These are phyloP conservation scores for fission yeast (Schizosaccharomyces pombe) DNA, from an alignment of 805 yeast species.

Conservation along the genomic window DNA sequence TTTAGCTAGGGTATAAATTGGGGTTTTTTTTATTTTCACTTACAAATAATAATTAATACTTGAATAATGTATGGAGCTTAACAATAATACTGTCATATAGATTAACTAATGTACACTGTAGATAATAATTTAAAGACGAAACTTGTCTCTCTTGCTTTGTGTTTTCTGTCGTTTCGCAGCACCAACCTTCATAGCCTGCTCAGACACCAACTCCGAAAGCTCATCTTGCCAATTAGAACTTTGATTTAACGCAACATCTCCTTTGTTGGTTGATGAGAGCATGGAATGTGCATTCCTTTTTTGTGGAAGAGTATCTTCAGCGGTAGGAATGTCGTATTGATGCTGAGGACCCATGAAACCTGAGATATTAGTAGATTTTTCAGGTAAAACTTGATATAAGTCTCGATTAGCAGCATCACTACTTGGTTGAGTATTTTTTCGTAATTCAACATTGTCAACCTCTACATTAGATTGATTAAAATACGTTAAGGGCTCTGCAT, in stretches of 20 bases:
- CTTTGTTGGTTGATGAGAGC: background rate
- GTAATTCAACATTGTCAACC: slow-evolving; percentile 7
- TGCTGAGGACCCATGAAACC: slow-evolving; percentile 4
- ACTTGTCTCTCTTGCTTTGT: slow-evolving; percentile 2
- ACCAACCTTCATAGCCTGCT: background rate
- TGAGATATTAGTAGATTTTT: background rate
- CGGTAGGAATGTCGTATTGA: slow-evolving; percentile 1
- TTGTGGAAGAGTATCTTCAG: background rate
- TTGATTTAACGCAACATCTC: background rate
- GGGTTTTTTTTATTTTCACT: too few relatives aligned
- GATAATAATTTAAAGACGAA: background rate
- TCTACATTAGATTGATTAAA: background rate
- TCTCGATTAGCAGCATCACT: background rate
- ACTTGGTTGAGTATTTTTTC: slow-evolving; percentile 4
- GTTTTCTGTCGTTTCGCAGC: background rate
- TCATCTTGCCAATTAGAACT: background rate
- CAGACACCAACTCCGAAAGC: slow-evolving; percentile 3
- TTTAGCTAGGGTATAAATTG: background rate
- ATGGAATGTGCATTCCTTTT: background rate
- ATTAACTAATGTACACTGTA: background rate
- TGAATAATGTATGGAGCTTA: background rate
- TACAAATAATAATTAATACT: too few relatives aligned
- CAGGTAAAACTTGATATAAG: slow-evolving; percentile 1
- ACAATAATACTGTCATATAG: background rate
- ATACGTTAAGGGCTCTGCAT: slow-evolving; percentile 1